Conservation (phyloP, 306 rosid genomes). For the Dalbergia cultrata region DNA sequence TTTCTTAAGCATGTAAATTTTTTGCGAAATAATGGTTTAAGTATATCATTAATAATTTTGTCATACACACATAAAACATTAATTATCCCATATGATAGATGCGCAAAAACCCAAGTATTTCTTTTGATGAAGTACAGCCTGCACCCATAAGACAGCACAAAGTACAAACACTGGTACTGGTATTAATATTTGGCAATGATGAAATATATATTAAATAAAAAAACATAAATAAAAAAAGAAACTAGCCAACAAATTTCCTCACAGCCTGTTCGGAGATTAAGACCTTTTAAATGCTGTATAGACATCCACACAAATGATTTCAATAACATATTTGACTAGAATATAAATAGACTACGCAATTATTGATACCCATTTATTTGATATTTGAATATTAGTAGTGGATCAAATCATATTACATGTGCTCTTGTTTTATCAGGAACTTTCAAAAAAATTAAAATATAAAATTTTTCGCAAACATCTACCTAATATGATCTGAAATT, state of each 20-base stretch:
- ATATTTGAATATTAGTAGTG: constrained; percentile 1
- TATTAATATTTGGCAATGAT: no score
- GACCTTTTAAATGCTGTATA: neutral
- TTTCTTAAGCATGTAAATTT: no score
- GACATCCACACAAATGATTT: neutral
- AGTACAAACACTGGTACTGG: no score
- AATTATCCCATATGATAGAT: no score
- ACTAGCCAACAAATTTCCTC: neutral
- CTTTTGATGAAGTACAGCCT: no score
- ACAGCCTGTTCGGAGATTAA: neutral
- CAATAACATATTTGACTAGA: neutral
- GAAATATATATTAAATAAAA: no score
- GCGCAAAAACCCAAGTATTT: no score
- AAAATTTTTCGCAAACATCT: neutral
- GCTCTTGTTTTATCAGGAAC: neutral
- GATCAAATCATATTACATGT: constrained; percentile 13
- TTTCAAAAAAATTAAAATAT: neutral
- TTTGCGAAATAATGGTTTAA: no score
- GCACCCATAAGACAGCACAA: no score
- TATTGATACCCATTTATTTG: neutral
- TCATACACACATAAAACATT: no score
- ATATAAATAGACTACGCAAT: neutral
- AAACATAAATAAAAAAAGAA: neutral
- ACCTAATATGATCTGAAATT: constrained; percentile 4
- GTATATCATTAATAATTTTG: no score